Percentiles rank a stretch among this genome's conserved stretches.
phyloP scores from a whole-genome alignment of 139 green algal genomes.

The Tetratostichococcus sp. region DNA sequence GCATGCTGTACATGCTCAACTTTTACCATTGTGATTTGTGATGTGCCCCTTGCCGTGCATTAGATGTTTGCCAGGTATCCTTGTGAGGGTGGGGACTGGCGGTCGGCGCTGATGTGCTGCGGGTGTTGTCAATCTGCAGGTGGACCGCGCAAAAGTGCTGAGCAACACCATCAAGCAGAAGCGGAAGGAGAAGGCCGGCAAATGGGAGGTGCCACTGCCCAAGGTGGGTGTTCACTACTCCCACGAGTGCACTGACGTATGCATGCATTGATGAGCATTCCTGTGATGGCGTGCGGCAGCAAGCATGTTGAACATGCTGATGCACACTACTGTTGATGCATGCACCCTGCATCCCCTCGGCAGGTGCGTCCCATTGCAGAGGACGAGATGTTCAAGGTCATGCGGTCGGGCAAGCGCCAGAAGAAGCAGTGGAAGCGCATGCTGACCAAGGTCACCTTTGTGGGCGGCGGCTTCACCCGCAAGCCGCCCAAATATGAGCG shows the following conservation, averaged over 20 bases:
- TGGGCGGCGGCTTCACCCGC: slow-evolving; percentile 92
- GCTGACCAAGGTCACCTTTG: slow-evolving; percentile 99
- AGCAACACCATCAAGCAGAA: slow-evolving; percentile 99
- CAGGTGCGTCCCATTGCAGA: slow-evolving; percentile 93
- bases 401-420: slow-evolving; percentile 83
- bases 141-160: slow-evolving; percentile 94
- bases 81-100: too few species aligned
- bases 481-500: slow-evolving; percentile 99
- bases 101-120: neutral
- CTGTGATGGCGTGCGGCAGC: too few species aligned
- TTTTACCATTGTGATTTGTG: too few species aligned
- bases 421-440: slow-evolving; percentile 99
- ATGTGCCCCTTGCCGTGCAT: too few species aligned
- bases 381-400: slow-evolving; percentile 99
- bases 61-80: too few species aligned
- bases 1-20: too few species aligned
- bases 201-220: slow-evolving; percentile 98
- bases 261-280: too few species aligned
- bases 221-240: too few species aligned
- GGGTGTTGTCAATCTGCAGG: slow-evolving; percentile 31
- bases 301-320: too few species aligned
- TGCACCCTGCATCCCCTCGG: neutral
- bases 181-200: slow-evolving; percentile 99
- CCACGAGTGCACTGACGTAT: too few species aligned
- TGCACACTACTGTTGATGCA: neutral